Percentiles rank a stretch among this genome's conserved stretches.
phyloP scores from a whole-genome alignment of 164 flowering plant species.

The Liriodendron chinense region DNA sequence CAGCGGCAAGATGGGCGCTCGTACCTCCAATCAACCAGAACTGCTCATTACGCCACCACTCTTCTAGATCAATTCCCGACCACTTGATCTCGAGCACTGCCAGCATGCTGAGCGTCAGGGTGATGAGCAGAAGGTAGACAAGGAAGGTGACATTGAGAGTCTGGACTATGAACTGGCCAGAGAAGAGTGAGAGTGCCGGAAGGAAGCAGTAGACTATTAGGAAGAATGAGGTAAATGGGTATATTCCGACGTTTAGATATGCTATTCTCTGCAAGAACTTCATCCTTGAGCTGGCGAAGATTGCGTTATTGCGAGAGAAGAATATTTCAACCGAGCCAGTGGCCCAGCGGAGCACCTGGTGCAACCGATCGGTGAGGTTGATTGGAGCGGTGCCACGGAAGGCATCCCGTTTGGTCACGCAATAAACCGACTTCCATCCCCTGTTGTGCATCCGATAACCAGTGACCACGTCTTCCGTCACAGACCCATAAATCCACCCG shows the following conservation, averaged over 20 bases:
- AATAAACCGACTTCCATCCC: conserved; percentile 82
- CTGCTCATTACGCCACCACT: conserved; percentile 95
- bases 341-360: conserved; percentile 95
- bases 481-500: conserved; percentile 90
- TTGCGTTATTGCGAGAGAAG: conserved; percentile 82
- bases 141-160: conserved; percentile 63
- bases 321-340: conserved; percentile 88
- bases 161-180: conserved; percentile 77
- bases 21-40: conserved; percentile 93
- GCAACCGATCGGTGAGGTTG: conserved; percentile 78
- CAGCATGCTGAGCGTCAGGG: conserved; percentile 57
- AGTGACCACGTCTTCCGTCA: conserved; percentile 83
- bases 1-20: conserved; percentile 88
- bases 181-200: conserved; percentile 75
- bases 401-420: conserved; percentile 77
- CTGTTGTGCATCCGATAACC: conserved; percentile 83
- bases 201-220: conserved; percentile 82
- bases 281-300: conserved; percentile 53
- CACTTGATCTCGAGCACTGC: conserved; percentile 84
- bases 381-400: conserved; percentile 89
- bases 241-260: conserved; percentile 73
- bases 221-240: conserved; percentile 79
- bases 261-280: conserved; percentile 68
- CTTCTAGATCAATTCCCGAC: conserved; percentile 73
- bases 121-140: conserved; percentile 58